These are phyloP conservation scores for Chlorella sp. DNA, from an alignment of 139 green algal species.

Conservation along the genomic window DNA sequence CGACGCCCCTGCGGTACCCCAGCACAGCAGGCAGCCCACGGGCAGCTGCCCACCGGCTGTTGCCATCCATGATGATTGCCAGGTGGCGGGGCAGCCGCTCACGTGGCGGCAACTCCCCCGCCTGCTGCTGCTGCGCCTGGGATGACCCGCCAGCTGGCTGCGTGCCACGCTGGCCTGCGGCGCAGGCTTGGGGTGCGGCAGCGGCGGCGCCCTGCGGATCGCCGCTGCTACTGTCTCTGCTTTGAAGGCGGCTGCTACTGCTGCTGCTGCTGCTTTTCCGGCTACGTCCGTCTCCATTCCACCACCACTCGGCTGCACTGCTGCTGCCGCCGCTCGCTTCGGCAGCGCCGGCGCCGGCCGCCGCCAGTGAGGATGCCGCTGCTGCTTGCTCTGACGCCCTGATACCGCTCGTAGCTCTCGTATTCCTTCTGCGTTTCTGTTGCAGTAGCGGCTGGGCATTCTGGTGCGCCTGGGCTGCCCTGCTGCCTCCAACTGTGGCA, in stretches of 20 bases:
- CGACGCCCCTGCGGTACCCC: conserved; percentile 65
- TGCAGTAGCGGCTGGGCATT: no score
- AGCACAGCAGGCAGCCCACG: conserved; percentile 13
- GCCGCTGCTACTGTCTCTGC: not conserved
- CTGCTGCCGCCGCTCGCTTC: not conserved
- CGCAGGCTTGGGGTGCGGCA: no score
- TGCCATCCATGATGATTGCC: conserved; percentile 79
- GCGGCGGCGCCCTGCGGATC: not conserved
- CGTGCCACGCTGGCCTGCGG: not conserved
- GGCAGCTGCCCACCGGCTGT: conserved; percentile 66
- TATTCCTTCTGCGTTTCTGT: not conserved
- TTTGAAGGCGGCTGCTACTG: not conserved
- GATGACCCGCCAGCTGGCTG: not conserved
- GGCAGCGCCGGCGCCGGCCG: not conserved
- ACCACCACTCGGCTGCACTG: not conserved
- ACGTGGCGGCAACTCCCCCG: not conserved
- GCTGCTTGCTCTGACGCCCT: not conserved
- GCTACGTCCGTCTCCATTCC: not conserved
- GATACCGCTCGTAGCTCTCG: not conserved
- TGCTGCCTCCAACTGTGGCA: no score
- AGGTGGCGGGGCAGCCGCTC: conserved; percentile 16
- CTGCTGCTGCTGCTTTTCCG: not conserved
- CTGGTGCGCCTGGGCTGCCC: no score
- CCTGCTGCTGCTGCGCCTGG: not conserved
- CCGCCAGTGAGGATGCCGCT: not conserved